phyloP scores from a whole-genome alignment of 192 early-diverging fungal species.

The Backusella macrospora region DNA sequence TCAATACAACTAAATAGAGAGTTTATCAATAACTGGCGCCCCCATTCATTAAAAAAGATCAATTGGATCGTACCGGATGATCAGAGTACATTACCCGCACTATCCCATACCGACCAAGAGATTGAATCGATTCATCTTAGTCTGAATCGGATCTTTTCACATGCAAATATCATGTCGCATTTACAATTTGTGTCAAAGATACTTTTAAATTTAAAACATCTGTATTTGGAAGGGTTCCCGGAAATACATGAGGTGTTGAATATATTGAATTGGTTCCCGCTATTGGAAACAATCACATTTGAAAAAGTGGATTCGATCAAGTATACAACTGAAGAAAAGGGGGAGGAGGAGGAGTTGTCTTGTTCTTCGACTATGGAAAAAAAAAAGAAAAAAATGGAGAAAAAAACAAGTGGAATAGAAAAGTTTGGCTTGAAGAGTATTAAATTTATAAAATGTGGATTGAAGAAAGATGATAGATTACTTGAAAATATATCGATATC shows the following conservation, averaged over 20 bases:
- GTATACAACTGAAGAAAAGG: neutral
- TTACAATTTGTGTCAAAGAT: conserved; percentile 1
- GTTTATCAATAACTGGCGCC: neutral
- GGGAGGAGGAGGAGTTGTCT: no score
- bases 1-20: neutral
- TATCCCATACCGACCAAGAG: neutral
- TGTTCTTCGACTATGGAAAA: no score
- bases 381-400: no score
- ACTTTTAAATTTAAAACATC: neutral
- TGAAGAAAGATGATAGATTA: neutral
- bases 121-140: neutral
- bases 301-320: neutral
- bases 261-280: neutral
- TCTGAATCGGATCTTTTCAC: neutral
- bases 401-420: neutral
- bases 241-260: neutral
- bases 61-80: neutral
- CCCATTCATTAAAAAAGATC: neutral
- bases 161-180: neutral
- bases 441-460: neutral
- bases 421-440: neutral
- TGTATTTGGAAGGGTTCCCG: neutral
- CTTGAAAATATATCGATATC: neutral
- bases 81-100: neutral
- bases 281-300: neutral